Conservation (phyloP, 2,329 filamentous ascomycete genomes). For the Metarhizium rileyi region DNA sequence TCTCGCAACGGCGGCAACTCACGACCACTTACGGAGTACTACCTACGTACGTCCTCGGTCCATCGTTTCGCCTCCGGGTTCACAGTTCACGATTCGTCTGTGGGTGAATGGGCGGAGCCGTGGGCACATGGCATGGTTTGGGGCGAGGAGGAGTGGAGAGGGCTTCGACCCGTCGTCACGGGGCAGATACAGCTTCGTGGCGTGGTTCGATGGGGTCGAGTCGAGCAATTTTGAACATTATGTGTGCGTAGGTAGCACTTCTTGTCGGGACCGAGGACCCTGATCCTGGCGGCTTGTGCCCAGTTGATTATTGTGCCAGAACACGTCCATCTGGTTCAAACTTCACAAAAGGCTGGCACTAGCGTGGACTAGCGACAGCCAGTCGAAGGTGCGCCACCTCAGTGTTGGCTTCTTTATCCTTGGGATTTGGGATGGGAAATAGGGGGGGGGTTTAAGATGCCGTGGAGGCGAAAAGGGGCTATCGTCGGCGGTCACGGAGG, state of each 20-base stretch:
- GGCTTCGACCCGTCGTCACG: constrained; percentile 1
- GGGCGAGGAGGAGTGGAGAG: neutral
- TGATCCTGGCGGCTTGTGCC: neutral
- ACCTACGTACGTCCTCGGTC: neutral
- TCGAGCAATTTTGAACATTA: neutral
- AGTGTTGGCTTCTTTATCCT: neutral
- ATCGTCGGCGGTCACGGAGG: no score
- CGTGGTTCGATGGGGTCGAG: neutral
- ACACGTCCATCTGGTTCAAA: neutral
- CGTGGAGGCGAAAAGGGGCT: no score
- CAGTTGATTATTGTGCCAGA: neutral
- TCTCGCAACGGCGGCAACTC: neutral
- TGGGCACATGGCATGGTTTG: neutral
- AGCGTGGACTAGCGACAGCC: neutral
- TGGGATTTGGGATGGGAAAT: neutral
- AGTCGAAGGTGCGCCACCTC: neutral
- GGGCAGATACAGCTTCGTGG: neutral
- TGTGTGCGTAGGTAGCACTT: no score
- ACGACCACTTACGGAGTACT: no score
- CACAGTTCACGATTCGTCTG: neutral
- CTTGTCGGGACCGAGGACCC: neutral
- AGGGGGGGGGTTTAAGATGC: no score
- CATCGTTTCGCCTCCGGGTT: neutral
- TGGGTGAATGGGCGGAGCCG: constrained; percentile 1
- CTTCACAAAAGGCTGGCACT: neutral